Conservation (phyloP, 1,284 basidiomycete genomes). For the Tylopilus orsonianus region DNA sequence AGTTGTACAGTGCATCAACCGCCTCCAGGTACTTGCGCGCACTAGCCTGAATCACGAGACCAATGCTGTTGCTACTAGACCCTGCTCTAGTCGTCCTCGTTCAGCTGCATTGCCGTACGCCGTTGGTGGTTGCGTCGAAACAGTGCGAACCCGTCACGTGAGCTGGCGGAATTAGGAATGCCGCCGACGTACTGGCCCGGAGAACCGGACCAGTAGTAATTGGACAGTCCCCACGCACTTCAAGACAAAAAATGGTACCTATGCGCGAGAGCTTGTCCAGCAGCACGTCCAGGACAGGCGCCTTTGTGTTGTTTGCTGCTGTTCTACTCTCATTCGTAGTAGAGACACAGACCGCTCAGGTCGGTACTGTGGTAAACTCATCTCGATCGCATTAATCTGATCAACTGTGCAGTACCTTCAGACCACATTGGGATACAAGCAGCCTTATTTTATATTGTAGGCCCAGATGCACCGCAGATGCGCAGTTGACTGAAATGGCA, state of each 20-base stretch:
- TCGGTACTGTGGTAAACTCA: slow-evolving; percentile 31
- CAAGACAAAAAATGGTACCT: slow-evolving; percentile 22
- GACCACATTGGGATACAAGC: slow-evolving; percentile 63
- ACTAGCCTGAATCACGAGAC: no score
- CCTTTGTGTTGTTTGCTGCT: slow-evolving; percentile 38
- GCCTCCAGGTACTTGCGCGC: no score
- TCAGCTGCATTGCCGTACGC: no score
- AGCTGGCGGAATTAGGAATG: no score
- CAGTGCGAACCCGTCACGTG: no score
- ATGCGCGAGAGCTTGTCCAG: background rate
- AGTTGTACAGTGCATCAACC: no score
- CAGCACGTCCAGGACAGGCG: slow-evolving; percentile 30
- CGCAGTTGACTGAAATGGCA: slow-evolving; percentile 9
- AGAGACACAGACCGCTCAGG: slow-evolving; percentile 74
- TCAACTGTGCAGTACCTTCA: slow-evolving; percentile 62
- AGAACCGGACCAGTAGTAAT: no score
- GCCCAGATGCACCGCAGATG: slow-evolving; percentile 21
- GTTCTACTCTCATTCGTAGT: slow-evolving; percentile 64
- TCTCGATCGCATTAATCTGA: background rate
- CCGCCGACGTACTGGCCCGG: no score
- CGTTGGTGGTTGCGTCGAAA: no score
- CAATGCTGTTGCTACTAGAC: no score
- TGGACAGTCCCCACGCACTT: no score
- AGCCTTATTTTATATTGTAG: slow-evolving; percentile 80
- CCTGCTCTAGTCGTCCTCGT: no score